Evolutionary conservation across 1,139 yeast genomes (phyloP).

Genomic region (Taiozyma sp.): DNA sequence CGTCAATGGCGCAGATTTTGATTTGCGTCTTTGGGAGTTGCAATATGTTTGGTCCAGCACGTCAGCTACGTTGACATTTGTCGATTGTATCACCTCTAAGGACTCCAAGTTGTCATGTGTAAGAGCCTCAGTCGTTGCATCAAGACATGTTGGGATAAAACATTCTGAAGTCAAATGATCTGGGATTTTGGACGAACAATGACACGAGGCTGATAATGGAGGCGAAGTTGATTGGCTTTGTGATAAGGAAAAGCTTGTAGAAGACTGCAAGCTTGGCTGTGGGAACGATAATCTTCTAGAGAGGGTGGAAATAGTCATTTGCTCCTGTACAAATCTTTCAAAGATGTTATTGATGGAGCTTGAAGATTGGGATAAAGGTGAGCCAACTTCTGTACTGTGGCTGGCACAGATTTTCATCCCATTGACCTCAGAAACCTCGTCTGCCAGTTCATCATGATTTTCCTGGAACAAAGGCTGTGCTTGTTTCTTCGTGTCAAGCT

Average conservation of each 20-base stretch:
- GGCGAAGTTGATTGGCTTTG: conserved; percentile 5
- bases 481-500: not conserved
- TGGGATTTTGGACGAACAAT: conserved; percentile 24
- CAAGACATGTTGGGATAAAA: conserved; percentile 68
- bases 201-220: conserved; percentile 3
- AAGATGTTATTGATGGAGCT: conserved; percentile 26
- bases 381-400: not conserved
- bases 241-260: conserved; percentile 8
- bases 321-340: conserved; percentile 36
- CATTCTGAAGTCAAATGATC: conserved; percentile 46
- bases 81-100: conserved; percentile 19
- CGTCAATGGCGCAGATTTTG: conserved; percentile 4
- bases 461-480: not conserved
- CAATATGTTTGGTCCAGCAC: conserved; percentile 9
- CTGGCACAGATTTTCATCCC: not conserved
- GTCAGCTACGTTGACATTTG: conserved; percentile 3
- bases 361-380: conserved; percentile 22
- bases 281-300: conserved; percentile 13
- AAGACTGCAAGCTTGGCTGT: conserved; percentile 4
- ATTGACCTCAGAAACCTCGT: not conserved
- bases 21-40: conserved; percentile 4
- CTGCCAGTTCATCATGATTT: not conserved
- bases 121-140: conserved; percentile 57
- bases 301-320: conserved; percentile 6
- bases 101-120: conserved; percentile 25